Base-by-base conservation (phyloP, 208 protist genomes). In the Trypanosomatidae sp. region DNA sequence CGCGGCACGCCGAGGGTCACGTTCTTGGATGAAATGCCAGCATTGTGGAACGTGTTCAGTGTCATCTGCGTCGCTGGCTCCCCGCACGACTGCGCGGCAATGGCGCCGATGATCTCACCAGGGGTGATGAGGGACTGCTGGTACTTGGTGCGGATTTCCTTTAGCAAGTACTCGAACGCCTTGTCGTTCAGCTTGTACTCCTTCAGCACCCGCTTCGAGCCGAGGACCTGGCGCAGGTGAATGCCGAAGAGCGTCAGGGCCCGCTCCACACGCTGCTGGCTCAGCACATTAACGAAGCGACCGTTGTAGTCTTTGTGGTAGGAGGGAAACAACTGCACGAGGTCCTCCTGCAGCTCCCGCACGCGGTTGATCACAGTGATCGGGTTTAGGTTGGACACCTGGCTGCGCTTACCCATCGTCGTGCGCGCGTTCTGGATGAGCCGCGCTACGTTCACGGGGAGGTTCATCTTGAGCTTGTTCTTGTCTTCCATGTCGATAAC, bases 41-140 rank as follows among this genome's bases (percentile, higher is more conserved):
- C 99, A 82, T 98, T 99, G 90, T 99, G 99, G 91, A 99, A 99
- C 43, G 99, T 99, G 85, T 99, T 99, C 7, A 99, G 92, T 13
- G 99, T 99, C 99, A 99, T 99, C 86, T 99, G 99, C 62, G 99
- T 99, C 3, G 99, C 98, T 17, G 99, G 99, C 85, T 99, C 99
- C 44, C 99, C 99, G 73, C 99, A 99, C 10, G 97, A 99, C 91
- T 99, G 99, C 15, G 99, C 99, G 25, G 99, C 99, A 47, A 99
- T 91, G 22, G 97, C 91, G 56, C 99, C 99, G 76, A 99, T 98
- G 81, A 97, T 99, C 84, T 99, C 99, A 56, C 99, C 99, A 25
- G 99, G 98, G 33, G 97, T 83, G 50, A 93, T 92, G n/a, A 98
- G 71, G 6, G 98, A 86, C 72, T 95, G 84, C 46, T 95, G 77